Percentiles rank a stretch among this genome's conserved stretches.
phyloP scores from a whole-genome alignment of 2,329 filamentous ascomycete species.

The Fusarium miscanthi region DNA sequence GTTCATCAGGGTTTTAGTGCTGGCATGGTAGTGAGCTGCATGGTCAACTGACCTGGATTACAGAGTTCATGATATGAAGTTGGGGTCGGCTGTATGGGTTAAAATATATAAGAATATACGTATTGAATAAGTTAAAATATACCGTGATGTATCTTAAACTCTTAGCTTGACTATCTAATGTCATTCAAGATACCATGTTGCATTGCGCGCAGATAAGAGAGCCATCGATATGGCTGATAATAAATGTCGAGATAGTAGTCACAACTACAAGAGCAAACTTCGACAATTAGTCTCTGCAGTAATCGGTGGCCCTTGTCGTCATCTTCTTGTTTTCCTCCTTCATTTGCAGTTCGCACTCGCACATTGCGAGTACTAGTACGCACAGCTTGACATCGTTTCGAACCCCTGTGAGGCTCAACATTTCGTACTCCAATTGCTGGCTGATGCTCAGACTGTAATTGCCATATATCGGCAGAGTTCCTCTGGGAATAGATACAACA shows the following conservation, averaged over 20 bases:
- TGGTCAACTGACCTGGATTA: background rate
- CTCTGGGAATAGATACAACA: background rate
- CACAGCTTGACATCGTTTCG: background rate
- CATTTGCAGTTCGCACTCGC: background rate
- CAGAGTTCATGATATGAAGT: background rate
- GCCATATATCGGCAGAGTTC: background rate
- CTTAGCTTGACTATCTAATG: background rate
- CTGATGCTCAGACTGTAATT: background rate
- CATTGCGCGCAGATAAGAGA: background rate
- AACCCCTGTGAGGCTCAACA: background rate
- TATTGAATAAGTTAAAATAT: background rate
- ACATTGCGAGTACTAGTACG: background rate
- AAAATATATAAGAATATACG: rapidly evolving
- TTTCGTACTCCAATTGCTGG: background rate
- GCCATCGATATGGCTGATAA: background rate
- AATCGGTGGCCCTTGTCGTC: too few species aligned
- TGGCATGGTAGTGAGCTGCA: constrained; percentile 5
- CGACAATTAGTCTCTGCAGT: background rate
- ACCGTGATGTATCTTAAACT: too few species aligned
- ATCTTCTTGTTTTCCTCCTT: background rate
- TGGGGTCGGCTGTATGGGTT: background rate
- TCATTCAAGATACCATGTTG: background rate
- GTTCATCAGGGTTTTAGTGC: background rate
- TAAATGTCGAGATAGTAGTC: background rate
- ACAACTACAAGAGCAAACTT: background rate